Evolutionary conservation across 192 early-diverging fungal genomes (phyloP).

Genomic region (Linnemannia zychae): DNA sequence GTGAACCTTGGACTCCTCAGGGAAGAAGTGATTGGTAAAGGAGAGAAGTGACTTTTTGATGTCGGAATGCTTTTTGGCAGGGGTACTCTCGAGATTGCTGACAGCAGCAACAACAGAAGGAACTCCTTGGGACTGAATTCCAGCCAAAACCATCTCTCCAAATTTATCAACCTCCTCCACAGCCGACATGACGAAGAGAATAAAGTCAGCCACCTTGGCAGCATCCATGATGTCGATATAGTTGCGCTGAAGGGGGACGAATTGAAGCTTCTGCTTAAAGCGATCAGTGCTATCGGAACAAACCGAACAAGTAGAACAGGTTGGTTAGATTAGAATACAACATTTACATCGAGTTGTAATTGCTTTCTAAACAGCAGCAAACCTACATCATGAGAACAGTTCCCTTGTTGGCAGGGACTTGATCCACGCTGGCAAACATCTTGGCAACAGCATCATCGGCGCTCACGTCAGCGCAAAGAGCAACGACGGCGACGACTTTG

Average conservation of each 20-base stretch:
- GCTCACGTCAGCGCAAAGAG: conserved; percentile 86
- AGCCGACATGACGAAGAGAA: conserved; percentile 89
- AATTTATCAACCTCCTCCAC: conserved; percentile 93
- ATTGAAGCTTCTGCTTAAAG: conserved; percentile 93
- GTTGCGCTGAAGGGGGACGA: conserved; percentile 83
- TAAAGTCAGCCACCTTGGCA: conserved; percentile 92
- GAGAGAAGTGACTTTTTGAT: conserved; percentile 88
- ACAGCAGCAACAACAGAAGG: conserved; percentile 80
- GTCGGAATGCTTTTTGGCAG: conserved; percentile 75
- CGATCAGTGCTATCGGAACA: conserved; percentile 69
- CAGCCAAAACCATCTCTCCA: conserved; percentile 86
- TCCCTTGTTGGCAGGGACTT: conserved; percentile 46
- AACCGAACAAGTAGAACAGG: not conserved
- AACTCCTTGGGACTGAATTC: conserved; percentile 92
- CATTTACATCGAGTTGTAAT: not conserved
- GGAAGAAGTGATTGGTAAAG: conserved; percentile 92
- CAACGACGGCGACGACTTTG: conserved; percentile 92
- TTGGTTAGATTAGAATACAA: not conserved
- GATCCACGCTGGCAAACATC: conserved; percentile 62
- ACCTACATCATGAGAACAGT: conserved; percentile 56
- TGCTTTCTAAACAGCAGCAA: not conserved
- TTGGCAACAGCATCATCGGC: conserved; percentile 65
- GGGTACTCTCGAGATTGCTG: conserved; percentile 75
- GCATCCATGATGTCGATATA: conserved; percentile 90
- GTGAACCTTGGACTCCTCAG: conserved; percentile 81